phyloP scores from a whole-genome alignment of 257 asterid species.

The Dorcoceras hygrometricum region DNA sequence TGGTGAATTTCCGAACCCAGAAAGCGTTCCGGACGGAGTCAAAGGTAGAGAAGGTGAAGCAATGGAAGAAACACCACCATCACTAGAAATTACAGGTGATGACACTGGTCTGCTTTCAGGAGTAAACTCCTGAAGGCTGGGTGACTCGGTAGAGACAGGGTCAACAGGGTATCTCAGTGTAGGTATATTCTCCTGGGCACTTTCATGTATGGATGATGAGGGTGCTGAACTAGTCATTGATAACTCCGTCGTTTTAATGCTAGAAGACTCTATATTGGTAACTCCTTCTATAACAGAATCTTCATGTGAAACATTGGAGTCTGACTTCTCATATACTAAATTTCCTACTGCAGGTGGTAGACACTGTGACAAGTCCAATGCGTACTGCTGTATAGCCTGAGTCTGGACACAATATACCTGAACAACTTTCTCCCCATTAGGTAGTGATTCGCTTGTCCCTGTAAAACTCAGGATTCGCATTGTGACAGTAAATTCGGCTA shows the following conservation, averaged over 20 bases:
- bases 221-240: conserved; percentile 57
- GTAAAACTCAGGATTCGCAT: conserved; percentile 98
- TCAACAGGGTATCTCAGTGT: conserved; percentile 37
- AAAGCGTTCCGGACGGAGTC: conserved; percentile 74
- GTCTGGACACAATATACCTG: conserved; percentile 98
- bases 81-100: conserved; percentile 38
- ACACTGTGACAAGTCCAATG: conserved; percentile 88
- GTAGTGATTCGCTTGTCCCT: conserved; percentile 74
- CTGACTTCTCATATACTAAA: conserved; percentile 55
- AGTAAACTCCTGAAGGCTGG: conserved; percentile 41
- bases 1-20: conserved; percentile 63
- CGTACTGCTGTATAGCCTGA: conserved; percentile 96
- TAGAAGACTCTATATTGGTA: conserved; percentile 42
- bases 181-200: conserved; percentile 48
- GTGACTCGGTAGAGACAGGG: conserved; percentile 44
- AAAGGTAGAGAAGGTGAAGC: conserved; percentile 61
- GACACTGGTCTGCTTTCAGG: conserved; percentile 50
- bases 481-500: conserved; percentile 88
- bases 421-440: conserved; percentile 85
- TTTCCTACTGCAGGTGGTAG: conserved; percentile 74
- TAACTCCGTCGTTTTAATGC: conserved; percentile 44
- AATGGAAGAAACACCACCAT: conserved; percentile 42
- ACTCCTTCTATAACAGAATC: conserved; percentile 48
- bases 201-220: conserved; percentile 44
- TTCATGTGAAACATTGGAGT: conserved; percentile 48